Evolutionary conservation across 2,329 filamentous ascomycete species (phyloP).

Genomic region (Mariannaea sp.): DNA sequence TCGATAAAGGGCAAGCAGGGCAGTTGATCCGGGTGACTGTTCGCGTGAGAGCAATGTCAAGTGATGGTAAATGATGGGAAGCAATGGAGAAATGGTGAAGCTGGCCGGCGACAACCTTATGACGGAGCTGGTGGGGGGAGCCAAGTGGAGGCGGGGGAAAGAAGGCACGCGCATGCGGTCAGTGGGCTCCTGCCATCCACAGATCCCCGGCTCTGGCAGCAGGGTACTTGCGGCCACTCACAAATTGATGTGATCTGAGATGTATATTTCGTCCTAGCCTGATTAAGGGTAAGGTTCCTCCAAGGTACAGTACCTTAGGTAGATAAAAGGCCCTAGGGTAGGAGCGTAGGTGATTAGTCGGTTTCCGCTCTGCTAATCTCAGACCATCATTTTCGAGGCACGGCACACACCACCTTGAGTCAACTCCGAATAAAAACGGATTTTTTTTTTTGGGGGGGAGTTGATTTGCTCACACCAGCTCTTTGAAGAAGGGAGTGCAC

Average conservation of each 20-base stretch:
- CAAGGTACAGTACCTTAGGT: too few relatives aligned
- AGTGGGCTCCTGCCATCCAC: slow-evolving; percentile 3
- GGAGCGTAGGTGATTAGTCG: too few relatives aligned
- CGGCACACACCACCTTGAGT: too few relatives aligned
- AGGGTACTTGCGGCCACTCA: slow-evolving; percentile 5
- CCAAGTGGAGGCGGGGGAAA: slow-evolving; percentile 21
- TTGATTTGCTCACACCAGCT: neutral
- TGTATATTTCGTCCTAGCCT: neutral
- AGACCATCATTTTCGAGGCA: slow-evolving; percentile 13
- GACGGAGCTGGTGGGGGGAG: slow-evolving; percentile 26
- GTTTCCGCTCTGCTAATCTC: slow-evolving; percentile 6
- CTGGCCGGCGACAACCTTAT: slow-evolving; percentile 9
- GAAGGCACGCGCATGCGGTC: slow-evolving; percentile 11
- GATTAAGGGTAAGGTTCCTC: too few relatives aligned
- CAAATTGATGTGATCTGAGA: slow-evolving; percentile 2
- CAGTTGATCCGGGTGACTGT: neutral
- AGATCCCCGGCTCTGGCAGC: neutral
- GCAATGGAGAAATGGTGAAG: slow-evolving; percentile 1
- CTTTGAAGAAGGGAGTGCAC: neutral
- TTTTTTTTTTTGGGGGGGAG: too few relatives aligned
- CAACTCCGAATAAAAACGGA: too few relatives aligned
- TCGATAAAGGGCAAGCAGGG: neutral
- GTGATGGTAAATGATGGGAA: neutral
- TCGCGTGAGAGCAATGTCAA: too few relatives aligned
- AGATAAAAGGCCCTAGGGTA: too few relatives aligned